Evolutionary conservation across 2,329 filamentous ascomycete genomes (phyloP), one percentile per base, ranked within the genome.

Genomic region (Colletotrichum sp.): DNA sequence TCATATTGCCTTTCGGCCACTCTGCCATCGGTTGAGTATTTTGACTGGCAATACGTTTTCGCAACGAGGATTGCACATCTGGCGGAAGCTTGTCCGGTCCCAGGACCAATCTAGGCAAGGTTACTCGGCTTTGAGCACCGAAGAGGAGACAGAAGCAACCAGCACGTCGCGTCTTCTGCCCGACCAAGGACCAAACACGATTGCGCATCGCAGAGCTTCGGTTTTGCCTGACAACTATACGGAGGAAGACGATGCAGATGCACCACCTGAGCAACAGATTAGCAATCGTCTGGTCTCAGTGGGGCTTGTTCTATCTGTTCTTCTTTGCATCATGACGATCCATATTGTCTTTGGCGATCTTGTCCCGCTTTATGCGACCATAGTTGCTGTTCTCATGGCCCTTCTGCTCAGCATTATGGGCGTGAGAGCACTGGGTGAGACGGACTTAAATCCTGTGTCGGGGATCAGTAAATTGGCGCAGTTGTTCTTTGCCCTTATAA

Each of bases 381-480:
- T 96, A 69, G 90, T 93, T 15, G 94, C 98, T 4, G 96, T 98
- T 8, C 83, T 98, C 32, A 93, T 99, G 84, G 95, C 97, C 0
- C 91, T 99, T 28, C 80, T 96, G 2, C 89, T 92, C 22, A 95
- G 94, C 72, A 93, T 97, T 70, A 94, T 94, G 92, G 93, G 92
- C 5, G 93, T 94, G 13, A 86, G 93, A 36, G 92, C 93, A 1
- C 84, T 94, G 0, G 92, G 92, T 12, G 92, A 99, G 87, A 99
- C 97, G 7, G 97, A 99, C 81, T 89, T 99, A 12, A 99, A 99
- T 82, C 97, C 97, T 0, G 97, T 99, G 4, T 98, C 95, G 2
- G 97, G 97, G 39, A 99, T 99, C 84, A 96, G 94, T 82, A 99
- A 99, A 86, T 90, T 99, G 5, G 98, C 97, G 0, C 97, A 99